Base-by-base conservation (phyloP, 2,329 filamentous ascomycete species). In the Apiospora marii region DNA sequence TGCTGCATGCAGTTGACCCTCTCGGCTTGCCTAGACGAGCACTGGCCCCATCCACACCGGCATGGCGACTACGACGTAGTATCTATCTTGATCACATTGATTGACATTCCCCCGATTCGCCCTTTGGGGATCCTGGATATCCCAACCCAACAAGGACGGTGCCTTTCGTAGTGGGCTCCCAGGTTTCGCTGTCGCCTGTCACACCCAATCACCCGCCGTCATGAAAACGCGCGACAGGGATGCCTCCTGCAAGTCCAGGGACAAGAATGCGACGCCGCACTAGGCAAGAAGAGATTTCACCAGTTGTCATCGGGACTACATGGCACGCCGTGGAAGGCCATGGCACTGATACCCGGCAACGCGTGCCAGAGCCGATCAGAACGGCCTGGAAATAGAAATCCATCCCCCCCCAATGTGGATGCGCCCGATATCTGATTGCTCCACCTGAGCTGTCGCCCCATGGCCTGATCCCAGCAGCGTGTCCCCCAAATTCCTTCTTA, bases 361-460 rank as follows among this genome's bases (percentile, higher is more conserved):
- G 53, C 16, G 53, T 61, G 53, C 34, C 58, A 64, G 58, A 41
- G 34, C 58, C 58, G 58, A 64, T n/a, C 58, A n/a, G 12, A 19
- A 64, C 19, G 34, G 58, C 58, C 58, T 64, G 58, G 58, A 64
- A 41, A 41, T 64, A 24, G 58, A 64, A 64, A 41, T 37, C 3
- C 16, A 22, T 19, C n/a, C 3, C 19, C 58, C 30, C 58, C 58
- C 10, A 51, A 61, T 37, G 30, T 61, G 53, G 53, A 34, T 61
- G 53, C 53, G 53, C 27, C 53, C 53, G 53, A 61, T 61, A 61
- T 61, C 53, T 61, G 53, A 61, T 30, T 61, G 53, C 53, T 61
- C 53, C 53, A 61, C 53, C 53, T 61, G 53, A 34, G 58, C 58
- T 24, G 58, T 41, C 34, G 58, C 58, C 58, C 58, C 30, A n/a